Evolutionary conservation across 352 stramenopile genomes (phyloP).

Genomic region (Globisporangium abappressorium): DNA sequence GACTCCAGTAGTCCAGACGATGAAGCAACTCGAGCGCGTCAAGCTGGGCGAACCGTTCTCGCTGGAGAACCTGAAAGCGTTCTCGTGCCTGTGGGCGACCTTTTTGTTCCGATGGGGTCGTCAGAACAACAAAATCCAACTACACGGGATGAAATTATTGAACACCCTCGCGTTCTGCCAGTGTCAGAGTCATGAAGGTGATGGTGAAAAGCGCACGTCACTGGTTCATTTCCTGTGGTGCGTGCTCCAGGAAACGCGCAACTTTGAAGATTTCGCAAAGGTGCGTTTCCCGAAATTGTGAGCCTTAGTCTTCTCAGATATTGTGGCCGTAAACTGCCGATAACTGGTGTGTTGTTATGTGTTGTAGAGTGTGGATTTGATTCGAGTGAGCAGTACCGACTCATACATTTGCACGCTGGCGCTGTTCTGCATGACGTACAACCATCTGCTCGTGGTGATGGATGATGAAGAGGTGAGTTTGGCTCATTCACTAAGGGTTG

Average conservation of each 20-base stretch:
- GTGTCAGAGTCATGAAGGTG: conserved; percentile 15
- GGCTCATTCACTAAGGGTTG: background rate
- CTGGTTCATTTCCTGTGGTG: conserved; percentile 60
- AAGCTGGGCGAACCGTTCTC: conserved; percentile 33
- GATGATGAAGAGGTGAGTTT: conserved; percentile 63
- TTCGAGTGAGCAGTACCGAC: conserved; percentile 35
- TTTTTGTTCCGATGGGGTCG: conserved; percentile 63
- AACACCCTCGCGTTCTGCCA: conserved; percentile 62
- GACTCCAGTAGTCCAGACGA: conserved; percentile 15
- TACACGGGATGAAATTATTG: conserved; percentile 47
- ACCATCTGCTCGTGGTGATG: conserved; percentile 60
- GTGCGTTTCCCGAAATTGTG: conserved; percentile 16
- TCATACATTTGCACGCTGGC: conserved; percentile 44
- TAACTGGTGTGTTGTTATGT: conserved; percentile 5
- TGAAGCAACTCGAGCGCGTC: conserved; percentile 11
- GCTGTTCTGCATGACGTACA: conserved; percentile 61
- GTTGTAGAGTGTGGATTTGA: conserved; percentile 41
- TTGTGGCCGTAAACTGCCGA: background rate
- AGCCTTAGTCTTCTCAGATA: background rate
- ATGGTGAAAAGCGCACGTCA: conserved; percentile 18
- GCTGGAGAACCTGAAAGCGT: conserved; percentile 39
- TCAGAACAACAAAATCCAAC: conserved; percentile 35
- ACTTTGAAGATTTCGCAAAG: conserved; percentile 52
- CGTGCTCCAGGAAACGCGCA: conserved; percentile 50
- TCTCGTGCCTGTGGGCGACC: conserved; percentile 38